These are phyloP conservation scores for Alternaria angustiovoidea DNA, from an alignment of 2,329 filamentous ascomycete genomes.

Conservation along the genomic window DNA sequence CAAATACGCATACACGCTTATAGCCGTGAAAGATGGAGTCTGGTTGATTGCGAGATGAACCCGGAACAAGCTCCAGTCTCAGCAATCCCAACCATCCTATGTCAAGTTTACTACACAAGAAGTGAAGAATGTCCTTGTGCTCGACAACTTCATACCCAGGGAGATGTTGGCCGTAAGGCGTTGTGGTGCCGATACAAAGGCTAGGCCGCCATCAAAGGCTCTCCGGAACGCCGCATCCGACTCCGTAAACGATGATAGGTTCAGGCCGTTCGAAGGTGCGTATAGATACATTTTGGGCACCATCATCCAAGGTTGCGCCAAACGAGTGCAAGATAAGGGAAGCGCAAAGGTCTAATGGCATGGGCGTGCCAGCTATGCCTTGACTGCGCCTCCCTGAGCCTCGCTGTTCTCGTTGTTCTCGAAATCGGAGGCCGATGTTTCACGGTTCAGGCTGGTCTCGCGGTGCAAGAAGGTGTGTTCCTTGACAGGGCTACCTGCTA, in stretches of 20 bases:
- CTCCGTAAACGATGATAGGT: conserved; percentile 19
- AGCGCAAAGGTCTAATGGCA: conserved; percentile 8
- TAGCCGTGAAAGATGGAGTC: conserved; percentile 10
- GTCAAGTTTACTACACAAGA: conserved; percentile 29
- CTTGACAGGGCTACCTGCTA: conserved; percentile 81
- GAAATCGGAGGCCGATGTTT: conserved; percentile 76
- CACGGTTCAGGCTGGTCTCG: conserved; percentile 78
- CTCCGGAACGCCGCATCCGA: conserved; percentile 29
- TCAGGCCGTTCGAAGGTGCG: conserved; percentile 24
- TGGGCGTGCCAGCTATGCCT: conserved; percentile 24
- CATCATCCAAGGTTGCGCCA: conserved; percentile 14
- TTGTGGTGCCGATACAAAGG: conserved; percentile 7
- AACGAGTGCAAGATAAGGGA: conserved; percentile 6
- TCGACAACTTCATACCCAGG: neutral
- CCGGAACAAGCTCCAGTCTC: conserved; percentile 8
- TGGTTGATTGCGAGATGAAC: neutral
- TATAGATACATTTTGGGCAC: conserved; percentile 30
- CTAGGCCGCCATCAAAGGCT: conserved; percentile 8
- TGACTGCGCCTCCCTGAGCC: conserved; percentile 24
- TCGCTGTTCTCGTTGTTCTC: conserved; percentile 44
- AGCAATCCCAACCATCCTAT: neutral
- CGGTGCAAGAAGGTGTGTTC: conserved; percentile 87
- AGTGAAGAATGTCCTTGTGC: conserved; percentile 21
- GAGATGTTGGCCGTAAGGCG: conserved; percentile 14
- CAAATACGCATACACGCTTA: conserved; percentile 13